phyloP scores from a whole-genome alignment of 495 filamentous ascomycete species.

The Tuber aestivum region DNA sequence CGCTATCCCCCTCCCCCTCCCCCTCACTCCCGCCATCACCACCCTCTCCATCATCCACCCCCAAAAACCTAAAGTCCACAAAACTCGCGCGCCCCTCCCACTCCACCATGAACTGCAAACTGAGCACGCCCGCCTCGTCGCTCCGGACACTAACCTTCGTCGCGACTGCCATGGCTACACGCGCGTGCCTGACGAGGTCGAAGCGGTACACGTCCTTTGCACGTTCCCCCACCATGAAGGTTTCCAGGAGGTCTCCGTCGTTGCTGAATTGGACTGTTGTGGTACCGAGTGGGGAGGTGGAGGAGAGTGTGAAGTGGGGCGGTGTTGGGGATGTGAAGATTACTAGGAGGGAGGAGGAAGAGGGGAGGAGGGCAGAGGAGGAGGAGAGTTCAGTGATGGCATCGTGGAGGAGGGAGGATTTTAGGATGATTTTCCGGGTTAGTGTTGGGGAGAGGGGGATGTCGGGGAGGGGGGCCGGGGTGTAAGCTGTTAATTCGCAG shows the following conservation, averaged over 20 bases:
- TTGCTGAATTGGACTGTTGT: slow-evolving; percentile 78
- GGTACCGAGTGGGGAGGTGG: slow-evolving; percentile 68
- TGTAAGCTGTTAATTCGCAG: slow-evolving; percentile 87
- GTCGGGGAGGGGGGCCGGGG: slow-evolving; percentile 59
- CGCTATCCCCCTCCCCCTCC: not conserved
- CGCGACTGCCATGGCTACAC: slow-evolving; percentile 80
- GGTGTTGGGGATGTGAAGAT: slow-evolving; percentile 31
- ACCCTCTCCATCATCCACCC: slow-evolving; percentile 58
- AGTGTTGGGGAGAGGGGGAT: slow-evolving; percentile 79
- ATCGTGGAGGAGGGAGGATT: slow-evolving; percentile 12
- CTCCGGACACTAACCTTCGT: slow-evolving; percentile 86
- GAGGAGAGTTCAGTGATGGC: slow-evolving; percentile 61
- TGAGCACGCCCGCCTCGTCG: slow-evolving; percentile 82
- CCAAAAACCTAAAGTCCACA: slow-evolving; percentile 73
- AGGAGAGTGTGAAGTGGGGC: slow-evolving; percentile 69
- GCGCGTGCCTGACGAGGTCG: slow-evolving; percentile 70
- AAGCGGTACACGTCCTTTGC: slow-evolving; percentile 62
- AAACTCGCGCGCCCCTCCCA: slow-evolving; percentile 61
- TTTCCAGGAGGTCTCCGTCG: slow-evolving; percentile 67
- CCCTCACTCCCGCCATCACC: slow-evolving; percentile 44
- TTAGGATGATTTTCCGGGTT: slow-evolving; percentile 89
- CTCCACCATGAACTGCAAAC: slow-evolving; percentile 95
- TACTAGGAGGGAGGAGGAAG: not conserved
- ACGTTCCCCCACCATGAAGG: slow-evolving; percentile 55
- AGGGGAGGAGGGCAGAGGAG: slow-evolving; percentile 69